Conservation (phyloP, 768 basidiomycete species). For the Calocybe cyanea region DNA sequence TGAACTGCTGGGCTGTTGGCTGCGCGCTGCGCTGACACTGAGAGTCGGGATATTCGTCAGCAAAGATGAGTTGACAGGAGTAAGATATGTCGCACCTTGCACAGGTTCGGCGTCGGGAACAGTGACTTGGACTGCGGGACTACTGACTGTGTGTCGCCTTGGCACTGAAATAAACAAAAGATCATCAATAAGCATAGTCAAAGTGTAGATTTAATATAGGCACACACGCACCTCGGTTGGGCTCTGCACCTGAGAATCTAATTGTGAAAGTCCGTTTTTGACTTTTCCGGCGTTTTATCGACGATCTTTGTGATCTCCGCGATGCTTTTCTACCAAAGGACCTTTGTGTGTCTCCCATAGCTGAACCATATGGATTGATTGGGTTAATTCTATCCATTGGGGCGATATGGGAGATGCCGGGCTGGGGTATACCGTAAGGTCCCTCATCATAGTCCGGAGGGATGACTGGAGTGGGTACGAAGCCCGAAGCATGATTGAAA, state of each 20-base stretch:
- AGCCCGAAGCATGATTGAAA: background rate
- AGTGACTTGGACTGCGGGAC: no score
- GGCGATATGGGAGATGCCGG: background rate
- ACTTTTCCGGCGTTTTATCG: background rate
- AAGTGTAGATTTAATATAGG: background rate
- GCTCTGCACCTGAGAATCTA: background rate
- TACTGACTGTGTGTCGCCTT: no score
- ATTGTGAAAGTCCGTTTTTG: background rate
- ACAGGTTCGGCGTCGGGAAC: no score
- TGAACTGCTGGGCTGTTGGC: background rate
- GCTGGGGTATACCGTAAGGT: background rate
- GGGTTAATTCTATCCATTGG: background rate
- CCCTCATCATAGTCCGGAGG: constrained; percentile 1
- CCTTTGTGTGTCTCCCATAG: background rate
- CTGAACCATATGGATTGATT: background rate
- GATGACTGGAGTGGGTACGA: constrained; percentile 2
- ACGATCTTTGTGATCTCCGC: background rate
- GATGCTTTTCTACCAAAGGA: background rate
- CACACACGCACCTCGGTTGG: background rate
- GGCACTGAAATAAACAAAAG: no score
- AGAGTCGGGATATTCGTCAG: background rate
- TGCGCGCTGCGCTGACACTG: background rate
- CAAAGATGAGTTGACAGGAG: background rate
- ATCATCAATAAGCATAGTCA: no score
- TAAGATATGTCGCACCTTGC: no score